These are phyloP conservation scores for Pseudocercospora macadamiae DNA, from an alignment of 2,329 filamentous ascomycete genomes.

Conservation along the genomic window DNA sequence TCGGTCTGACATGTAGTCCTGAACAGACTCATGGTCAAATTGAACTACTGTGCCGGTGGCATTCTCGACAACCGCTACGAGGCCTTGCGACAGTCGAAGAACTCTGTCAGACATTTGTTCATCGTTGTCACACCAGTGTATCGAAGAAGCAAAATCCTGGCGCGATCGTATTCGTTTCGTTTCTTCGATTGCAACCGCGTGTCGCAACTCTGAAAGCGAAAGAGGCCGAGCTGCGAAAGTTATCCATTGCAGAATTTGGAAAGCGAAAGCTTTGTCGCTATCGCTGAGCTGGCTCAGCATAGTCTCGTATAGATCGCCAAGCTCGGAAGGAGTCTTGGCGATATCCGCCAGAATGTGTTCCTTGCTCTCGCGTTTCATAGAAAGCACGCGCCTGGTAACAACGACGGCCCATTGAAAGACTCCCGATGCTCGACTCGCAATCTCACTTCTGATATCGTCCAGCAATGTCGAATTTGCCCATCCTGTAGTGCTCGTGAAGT, in stretches of 20 bases:
- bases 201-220: not conserved
- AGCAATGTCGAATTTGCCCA: not conserved
- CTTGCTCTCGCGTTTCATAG: not conserved
- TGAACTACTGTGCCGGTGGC: too few species aligned
- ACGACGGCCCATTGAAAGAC: not conserved
- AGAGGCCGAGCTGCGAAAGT: not conserved
- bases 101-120: not conserved
- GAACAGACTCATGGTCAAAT: conserved; percentile 1
- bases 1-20: not conserved
- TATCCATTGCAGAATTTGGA: not conserved
- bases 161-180: not conserved
- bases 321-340: not conserved
- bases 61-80: not conserved
- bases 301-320: not conserved
- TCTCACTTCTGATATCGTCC: not conserved
- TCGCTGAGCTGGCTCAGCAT: not conserved
- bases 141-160: not conserved
- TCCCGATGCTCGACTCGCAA: not conserved
- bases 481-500: not conserved
- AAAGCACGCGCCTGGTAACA: not conserved
- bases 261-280: not conserved
- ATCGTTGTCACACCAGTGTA: not conserved
- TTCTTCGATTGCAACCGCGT: not conserved
- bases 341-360: not conserved
- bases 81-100: not conserved